A percentile compares a stretch with the other conserved stretches of the same genome.
These are phyloP conservation scores for Lepidium sativum DNA, from an alignment of 345 rosid genomes.

Conservation along the genomic window DNA sequence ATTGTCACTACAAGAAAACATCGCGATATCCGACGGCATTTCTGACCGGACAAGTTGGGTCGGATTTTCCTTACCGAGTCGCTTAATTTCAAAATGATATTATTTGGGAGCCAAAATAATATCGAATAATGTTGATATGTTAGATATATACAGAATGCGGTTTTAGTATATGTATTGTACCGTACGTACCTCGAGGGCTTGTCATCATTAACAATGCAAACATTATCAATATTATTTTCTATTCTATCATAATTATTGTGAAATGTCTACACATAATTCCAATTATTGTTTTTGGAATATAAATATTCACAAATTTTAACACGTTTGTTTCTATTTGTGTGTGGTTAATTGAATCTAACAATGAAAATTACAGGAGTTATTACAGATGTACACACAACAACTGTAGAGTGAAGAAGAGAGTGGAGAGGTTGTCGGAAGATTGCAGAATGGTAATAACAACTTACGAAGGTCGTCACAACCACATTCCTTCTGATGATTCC, in stretches of 20 bases:
- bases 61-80: no score
- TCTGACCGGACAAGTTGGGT: no score
- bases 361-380: conserved; percentile 53
- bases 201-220: conserved; percentile 4
- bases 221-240: neutral
- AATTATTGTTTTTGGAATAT: neutral
- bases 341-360: neutral
- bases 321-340: neutral
- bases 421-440: conserved; percentile 85
- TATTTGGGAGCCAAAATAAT: no score
- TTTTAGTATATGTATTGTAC: no score
- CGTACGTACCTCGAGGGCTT: conserved; percentile 6
- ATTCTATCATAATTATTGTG: conserved; percentile 2
- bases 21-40: no score
- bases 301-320: neutral
- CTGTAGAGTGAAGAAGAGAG: conserved; percentile 96
- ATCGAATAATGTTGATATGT: no score
- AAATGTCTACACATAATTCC: conserved; percentile 16
- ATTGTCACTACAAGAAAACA: no score
- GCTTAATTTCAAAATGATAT: no score
- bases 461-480: conserved; percentile 96
- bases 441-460: conserved; percentile 98
- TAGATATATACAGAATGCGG: no score
- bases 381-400: conserved; percentile 81
- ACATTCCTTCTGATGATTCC: conserved; percentile 79